phyloP scores from a whole-genome alignment of 2,329 filamentous ascomycete genomes.

The Hypoxylon sp. region DNA sequence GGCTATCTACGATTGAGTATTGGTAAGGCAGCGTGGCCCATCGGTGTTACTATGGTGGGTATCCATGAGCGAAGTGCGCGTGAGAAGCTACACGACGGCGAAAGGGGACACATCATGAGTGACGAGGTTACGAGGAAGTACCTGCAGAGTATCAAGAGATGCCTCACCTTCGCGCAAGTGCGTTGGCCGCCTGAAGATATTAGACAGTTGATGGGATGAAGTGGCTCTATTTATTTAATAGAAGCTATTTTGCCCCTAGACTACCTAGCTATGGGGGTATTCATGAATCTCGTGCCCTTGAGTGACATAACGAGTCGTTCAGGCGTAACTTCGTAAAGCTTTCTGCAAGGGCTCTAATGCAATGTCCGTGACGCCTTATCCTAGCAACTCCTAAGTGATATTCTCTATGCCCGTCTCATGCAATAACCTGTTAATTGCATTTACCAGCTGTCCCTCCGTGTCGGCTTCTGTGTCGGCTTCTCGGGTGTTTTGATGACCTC shows the following conservation, averaged over 20 bases:
- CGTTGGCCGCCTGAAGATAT: slow-evolving; percentile 95
- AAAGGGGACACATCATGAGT: slow-evolving; percentile 95
- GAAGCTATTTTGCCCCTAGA: slow-evolving; percentile 17
- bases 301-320: slow-evolving; percentile 8
- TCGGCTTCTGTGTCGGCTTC: background rate
- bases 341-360: slow-evolving; percentile 23
- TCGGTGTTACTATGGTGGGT: slow-evolving; percentile 99
- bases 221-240: slow-evolving; percentile 15
- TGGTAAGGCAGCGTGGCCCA: slow-evolving; percentile 97
- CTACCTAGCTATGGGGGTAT: slow-evolving; percentile 27
- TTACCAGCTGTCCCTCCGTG: background rate
- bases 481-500: background rate
- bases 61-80: slow-evolving; percentile 97
- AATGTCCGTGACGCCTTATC: slow-evolving; percentile 39
- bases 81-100: slow-evolving; percentile 92
- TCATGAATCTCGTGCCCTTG: slow-evolving; percentile 22
- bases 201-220: slow-evolving; percentile 91
- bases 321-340: slow-evolving; percentile 20
- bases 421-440: background rate
- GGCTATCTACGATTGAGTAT: slow-evolving; percentile 94
- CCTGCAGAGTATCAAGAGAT: slow-evolving; percentile 97
- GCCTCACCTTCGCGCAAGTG: slow-evolving; percentile 95
- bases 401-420: slow-evolving; percentile 5
- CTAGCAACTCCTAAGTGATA: slow-evolving; percentile 35
- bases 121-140: slow-evolving; percentile 97